Conservation (phyloP, 2,329 filamentous ascomycete genomes). For the Daldinia sp. region DNA sequence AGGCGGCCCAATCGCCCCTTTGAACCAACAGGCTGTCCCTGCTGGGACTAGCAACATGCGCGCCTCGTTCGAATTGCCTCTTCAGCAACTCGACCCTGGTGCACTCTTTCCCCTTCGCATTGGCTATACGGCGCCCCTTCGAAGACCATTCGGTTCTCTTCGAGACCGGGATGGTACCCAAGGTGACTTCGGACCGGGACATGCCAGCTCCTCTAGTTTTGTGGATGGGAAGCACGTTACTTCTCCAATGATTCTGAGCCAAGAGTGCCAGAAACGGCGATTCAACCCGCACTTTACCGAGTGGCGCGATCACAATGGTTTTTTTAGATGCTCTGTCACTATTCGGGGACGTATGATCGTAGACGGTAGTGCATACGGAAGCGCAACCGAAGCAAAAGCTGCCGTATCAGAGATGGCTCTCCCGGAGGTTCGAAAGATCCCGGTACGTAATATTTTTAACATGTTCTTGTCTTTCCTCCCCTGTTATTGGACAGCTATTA, state of each 20-base stretch:
- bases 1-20: not conserved
- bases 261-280: conserved; percentile 41
- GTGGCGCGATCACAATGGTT: conserved; percentile 9
- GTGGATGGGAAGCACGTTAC: not conserved
- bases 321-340: conserved; percentile 37
- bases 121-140: not conserved
- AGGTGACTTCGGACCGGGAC: not conserved
- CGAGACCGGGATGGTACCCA: not conserved
- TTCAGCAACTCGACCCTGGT: no score
- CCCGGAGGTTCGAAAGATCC: not conserved
- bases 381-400: conserved; percentile 38
- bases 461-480: not conserved
- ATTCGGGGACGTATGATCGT: conserved; percentile 32
- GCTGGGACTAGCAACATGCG: not conserved
- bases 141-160: no score
- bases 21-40: not conserved
- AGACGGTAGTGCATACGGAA: conserved; percentile 18
- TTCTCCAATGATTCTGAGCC: conserved; percentile 16
- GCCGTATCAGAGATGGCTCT: conserved; percentile 33
- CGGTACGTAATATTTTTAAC: not conserved
- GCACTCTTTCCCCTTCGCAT: not conserved
- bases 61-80: not conserved
- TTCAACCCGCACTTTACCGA: conserved; percentile 44
- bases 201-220: not conserved
- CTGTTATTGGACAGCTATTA: not conserved